Conservation (phyloP, 345 rosid genomes). For the Mangifera indica region DNA sequence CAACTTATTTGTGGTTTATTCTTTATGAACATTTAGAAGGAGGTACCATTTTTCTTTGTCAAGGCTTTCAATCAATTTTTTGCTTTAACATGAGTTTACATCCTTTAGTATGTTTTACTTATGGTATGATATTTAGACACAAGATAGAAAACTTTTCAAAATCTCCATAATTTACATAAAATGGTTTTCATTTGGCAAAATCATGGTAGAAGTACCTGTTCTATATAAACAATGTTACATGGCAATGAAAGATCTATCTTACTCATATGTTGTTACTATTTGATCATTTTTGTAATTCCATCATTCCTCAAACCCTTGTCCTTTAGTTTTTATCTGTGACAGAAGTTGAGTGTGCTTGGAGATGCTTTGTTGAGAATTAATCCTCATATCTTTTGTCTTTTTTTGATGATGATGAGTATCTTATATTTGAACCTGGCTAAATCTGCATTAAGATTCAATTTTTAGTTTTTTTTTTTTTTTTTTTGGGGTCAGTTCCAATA, state of each 20-base stretch:
- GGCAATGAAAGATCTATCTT: too few relatives aligned
- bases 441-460: not conserved
- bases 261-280: too few relatives aligned
- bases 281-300: not conserved
- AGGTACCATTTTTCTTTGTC: not conserved
- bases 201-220: not conserved
- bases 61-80: not conserved
- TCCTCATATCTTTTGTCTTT: not conserved
- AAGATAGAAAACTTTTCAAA: not conserved
- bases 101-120: not conserved
- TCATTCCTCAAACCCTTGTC: not conserved
- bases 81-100: not conserved
- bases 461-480: not conserved
- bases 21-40: not conserved
- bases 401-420: not conserved
- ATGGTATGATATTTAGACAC: not conserved
- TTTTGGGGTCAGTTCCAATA: not conserved
- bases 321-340: not conserved
- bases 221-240: not conserved
- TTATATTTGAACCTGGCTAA: not conserved
- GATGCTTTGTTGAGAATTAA: not conserved
- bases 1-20: not conserved
- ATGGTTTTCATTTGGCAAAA: not conserved
- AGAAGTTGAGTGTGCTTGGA: not conserved
- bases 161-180: not conserved